phyloP scores from a whole-genome alignment of 306 rosid species.

The Psophocarpus tetragonolobus region DNA sequence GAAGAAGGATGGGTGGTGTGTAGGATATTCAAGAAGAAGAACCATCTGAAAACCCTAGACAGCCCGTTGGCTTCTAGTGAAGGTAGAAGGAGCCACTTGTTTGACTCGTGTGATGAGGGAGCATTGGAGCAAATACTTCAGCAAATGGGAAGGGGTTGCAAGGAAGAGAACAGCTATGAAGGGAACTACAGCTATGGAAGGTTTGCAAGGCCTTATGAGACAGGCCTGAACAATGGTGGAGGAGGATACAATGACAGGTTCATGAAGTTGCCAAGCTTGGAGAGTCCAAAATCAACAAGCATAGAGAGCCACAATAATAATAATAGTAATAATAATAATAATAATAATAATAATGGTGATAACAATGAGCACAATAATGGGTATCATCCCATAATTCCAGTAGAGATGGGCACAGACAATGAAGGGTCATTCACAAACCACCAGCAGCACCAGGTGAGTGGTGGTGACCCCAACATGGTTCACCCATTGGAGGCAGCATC shows the following conservation, averaged over 20 bases:
- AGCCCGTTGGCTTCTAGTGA: constrained; percentile 51
- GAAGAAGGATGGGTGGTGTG: constrained; percentile 99
- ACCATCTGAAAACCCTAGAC: constrained; percentile 70
- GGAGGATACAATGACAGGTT: constrained; percentile 45
- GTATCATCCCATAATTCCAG: constrained; percentile 49
- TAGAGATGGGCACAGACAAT: constrained; percentile 26
- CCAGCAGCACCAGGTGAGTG: constrained; percentile 38
- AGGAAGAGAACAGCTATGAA: constrained; percentile 58
- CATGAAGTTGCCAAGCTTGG: constrained; percentile 73
- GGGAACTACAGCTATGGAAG: constrained; percentile 29
- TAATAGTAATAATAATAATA: not conserved
- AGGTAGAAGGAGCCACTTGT: constrained; percentile 47
- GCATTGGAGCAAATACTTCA: constrained; percentile 72
- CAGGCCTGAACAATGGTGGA: not conserved
- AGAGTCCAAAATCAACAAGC: constrained; percentile 70
- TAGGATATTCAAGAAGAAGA: constrained; percentile 91
- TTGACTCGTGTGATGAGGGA: constrained; percentile 62
- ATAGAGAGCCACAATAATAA: constrained; percentile 41
- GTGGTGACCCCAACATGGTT: constrained; percentile 39
- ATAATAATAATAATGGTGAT: not conserved
- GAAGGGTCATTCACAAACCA: constrained; percentile 40
- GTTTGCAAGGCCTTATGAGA: constrained; percentile 34
- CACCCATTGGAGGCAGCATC: constrained; percentile 31
- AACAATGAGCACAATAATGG: not conserved
- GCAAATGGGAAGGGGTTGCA: constrained; percentile 67